Evolutionary conservation across 169 alveolate genomes (phyloP).

Genomic region (Cryptosporidium baileyi): DNA sequence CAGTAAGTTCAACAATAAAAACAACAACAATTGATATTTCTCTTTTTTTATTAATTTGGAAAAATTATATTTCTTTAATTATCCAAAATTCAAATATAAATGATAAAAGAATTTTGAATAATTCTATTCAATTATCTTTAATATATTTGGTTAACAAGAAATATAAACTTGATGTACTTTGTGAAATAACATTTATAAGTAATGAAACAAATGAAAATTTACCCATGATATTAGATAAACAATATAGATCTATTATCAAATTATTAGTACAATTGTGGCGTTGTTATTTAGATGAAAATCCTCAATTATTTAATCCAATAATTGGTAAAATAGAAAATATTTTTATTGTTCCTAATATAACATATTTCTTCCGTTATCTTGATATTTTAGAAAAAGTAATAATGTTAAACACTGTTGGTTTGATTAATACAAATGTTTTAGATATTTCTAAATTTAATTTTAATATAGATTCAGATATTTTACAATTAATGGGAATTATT

Average conservation of each 20-base stretch:
- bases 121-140: background rate
- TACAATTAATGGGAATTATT: slow-evolving; percentile 22
- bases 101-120: background rate
- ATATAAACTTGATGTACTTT: slow-evolving; percentile 44
- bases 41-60: slow-evolving; percentile 42
- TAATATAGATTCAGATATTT: background rate
- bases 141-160: slow-evolving; percentile 9
- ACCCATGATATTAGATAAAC: slow-evolving; percentile 4
- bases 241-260: background rate
- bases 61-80: background rate
- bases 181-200: slow-evolving; percentile 25
- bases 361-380: slow-evolving; percentile 7
- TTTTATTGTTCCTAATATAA: slow-evolving; percentile 31
- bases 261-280: slow-evolving; percentile 20
- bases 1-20: background rate
- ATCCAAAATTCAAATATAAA: background rate
- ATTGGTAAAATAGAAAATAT: slow-evolving; percentile 10
- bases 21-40: slow-evolving; percentile 41
- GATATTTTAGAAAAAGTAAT: slow-evolving; percentile 14
- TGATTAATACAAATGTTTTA: background rate
- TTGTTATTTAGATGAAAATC: slow-evolving; percentile 10
- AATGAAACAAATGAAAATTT: background rate
- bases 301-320: background rate
- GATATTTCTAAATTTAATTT: background rate
- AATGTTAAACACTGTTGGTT: no score